Percentiles rank a stretch among this genome's conserved stretches.
phyloP scores from a whole-genome alignment of 306 rosid species.

The Mimosa bimucronata region DNA sequence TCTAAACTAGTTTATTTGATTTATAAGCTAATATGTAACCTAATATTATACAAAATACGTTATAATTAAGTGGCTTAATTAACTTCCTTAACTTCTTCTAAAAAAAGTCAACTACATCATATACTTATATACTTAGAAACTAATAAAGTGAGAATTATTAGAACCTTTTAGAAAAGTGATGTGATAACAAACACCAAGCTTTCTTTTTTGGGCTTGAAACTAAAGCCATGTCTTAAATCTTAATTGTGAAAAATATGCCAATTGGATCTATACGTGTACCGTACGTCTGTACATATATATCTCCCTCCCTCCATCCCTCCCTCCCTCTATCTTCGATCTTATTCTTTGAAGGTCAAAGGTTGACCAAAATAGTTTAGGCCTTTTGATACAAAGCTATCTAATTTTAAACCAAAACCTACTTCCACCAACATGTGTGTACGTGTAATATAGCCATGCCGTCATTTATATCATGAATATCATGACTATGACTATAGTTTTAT shows the following conservation, averaged over 20 bases:
- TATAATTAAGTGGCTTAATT: too few species aligned
- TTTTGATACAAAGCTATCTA: background rate
- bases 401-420: background rate
- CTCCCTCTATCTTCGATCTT: background rate
- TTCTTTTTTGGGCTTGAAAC: background rate
- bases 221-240: background rate
- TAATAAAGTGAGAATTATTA: too few species aligned
- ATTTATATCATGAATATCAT: too few species aligned
- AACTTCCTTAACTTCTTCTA: too few species aligned
- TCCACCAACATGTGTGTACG: background rate
- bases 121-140: too few species aligned
- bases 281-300: background rate
- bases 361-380: background rate
- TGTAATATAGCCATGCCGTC: background rate
- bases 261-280: background rate
- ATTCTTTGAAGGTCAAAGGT: background rate
- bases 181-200: background rate
- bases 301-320: background rate
- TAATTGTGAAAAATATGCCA: background rate
- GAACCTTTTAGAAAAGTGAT: background rate
- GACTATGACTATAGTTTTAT: too few species aligned
- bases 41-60: too few species aligned
- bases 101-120: too few species aligned
- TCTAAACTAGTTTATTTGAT: too few species aligned
- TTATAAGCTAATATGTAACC: too few species aligned